A percentile compares a stretch with the other conserved stretches of the same genome.
Evolutionary conservation across 768 basidiomycete species (phyloP).

Genomic region (Inosperma sp.): DNA sequence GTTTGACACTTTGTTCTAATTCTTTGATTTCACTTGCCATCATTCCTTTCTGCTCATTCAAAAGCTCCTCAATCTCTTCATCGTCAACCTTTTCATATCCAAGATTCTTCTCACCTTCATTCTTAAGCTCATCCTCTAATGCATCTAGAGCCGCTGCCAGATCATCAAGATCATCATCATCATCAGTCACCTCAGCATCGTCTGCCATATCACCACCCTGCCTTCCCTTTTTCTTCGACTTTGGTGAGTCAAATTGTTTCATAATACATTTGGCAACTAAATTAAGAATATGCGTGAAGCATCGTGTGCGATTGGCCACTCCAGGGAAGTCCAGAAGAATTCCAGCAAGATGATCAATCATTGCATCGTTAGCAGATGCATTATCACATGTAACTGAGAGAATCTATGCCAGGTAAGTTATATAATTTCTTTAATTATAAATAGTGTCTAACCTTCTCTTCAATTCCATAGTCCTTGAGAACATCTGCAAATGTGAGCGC

Average conservation of each 20-base stretch:
- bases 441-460: slow-evolving; percentile 25
- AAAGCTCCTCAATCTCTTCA: slow-evolving; percentile 17
- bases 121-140: slow-evolving; percentile 9
- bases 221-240: slow-evolving; percentile 1
- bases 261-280: slow-evolving; percentile 16
- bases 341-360: neutral
- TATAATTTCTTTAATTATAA: neutral
- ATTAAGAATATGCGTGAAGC: slow-evolving; percentile 31
- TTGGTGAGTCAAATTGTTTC: slow-evolving; percentile 27
- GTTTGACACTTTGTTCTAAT: slow-evolving; percentile 20
- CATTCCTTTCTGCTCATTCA: slow-evolving; percentile 12
- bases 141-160: slow-evolving; percentile 10
- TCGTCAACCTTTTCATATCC: slow-evolving; percentile 8
- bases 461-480: slow-evolving; percentile 32
- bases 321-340: neutral
- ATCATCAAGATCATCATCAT: slow-evolving; percentile 1
- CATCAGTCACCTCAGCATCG: slow-evolving; percentile 3
- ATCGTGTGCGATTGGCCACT: slow-evolving; percentile 7
- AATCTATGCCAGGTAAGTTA: slow-evolving; percentile 18
- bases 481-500: slow-evolving; percentile 30
- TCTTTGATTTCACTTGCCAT: slow-evolving; percentile 12
- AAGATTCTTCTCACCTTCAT: slow-evolving; percentile 6
- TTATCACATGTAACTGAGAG: slow-evolving; percentile 35
- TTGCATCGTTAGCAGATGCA: neutral
- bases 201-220: neutral